Base-by-base conservation (phyloP, 768 basidiomycete species). In the Leccinum aurantiacum region DNA sequence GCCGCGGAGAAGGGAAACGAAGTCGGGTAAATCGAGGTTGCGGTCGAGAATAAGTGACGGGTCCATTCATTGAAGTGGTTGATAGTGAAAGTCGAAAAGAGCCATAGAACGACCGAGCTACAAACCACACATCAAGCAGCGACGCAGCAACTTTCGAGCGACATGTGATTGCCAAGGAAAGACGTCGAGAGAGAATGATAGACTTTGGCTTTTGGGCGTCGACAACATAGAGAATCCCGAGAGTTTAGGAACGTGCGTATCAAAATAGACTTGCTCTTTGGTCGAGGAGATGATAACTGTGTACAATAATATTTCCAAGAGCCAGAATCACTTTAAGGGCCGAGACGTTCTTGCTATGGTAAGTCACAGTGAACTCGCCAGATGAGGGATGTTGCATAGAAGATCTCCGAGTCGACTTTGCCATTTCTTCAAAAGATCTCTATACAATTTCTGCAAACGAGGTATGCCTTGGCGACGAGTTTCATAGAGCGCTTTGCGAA, bases 121-220 rank as follows among this genome's bases (percentile, higher is more conserved):
- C 22, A 22, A 22, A 22, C 22, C 22, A 22, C 93, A 74, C 37
- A 80, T 79, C 19, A 98, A 78, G 70, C 93, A 98, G 37, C 94
- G 89, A 31, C 77, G 82, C 57, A 97, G 73, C 87, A 98, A 90
- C 72, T 91, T 92, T 63, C 86, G 80, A 0, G 86, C 86, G n/a
- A 93, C 90, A 64, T 90, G 84, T 0, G 83, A 77, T 65, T 98
- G 90, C 95, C 96, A 98, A 9, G 90, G 89, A 68, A 97, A 90
- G 47, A 90, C 82, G 59, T 91, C 91, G 22, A 90, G 79, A n/a
- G n/a, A 9, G 84, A 84, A 72, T 88, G 92, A 19, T 82, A 80
- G 33, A 11, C 80, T 77, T 81, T 89, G 19, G 86, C 80, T 76
- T 85, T 89, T 31, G 17, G 87, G 82, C 88, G 95, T 91, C 6